phyloP scores from a whole-genome alignment of 805 yeast genomes.

The Candida peoriensis region DNA sequence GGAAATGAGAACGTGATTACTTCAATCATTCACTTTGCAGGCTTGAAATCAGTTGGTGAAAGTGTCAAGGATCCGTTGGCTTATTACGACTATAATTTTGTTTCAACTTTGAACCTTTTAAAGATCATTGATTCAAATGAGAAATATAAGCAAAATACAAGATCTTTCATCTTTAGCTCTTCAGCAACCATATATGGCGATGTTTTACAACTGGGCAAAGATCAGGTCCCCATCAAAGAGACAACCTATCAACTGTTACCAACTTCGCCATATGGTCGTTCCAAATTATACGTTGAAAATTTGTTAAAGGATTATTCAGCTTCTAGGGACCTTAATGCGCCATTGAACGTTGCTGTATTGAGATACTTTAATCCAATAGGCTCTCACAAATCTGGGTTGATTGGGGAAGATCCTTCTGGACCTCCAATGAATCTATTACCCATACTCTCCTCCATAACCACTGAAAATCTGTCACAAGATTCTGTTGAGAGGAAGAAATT shows the following conservation, averaged over 20 bases:
- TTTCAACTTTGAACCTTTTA: constrained; percentile 57
- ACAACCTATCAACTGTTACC: constrained; percentile 64
- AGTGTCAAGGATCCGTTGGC: constrained; percentile 60
- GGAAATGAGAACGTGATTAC: constrained; percentile 31
- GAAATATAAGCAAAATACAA: constrained; percentile 25
- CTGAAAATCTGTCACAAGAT: constrained; percentile 13
- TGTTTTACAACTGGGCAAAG: constrained; percentile 63
- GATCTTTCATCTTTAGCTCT: constrained; percentile 63
- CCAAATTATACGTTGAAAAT: constrained; percentile 63
- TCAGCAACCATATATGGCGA: constrained; percentile 85
- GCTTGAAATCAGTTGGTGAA: constrained; percentile 80
- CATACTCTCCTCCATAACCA: constrained; percentile 71
- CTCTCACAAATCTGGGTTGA: constrained; percentile 74
- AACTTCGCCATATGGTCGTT: constrained; percentile 72
- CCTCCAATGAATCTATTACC: constrained; percentile 75
- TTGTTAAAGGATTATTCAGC: constrained; percentile 28
- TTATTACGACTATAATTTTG: constrained; percentile 65
- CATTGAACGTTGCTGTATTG: constrained; percentile 57
- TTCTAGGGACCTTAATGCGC: constrained; percentile 48
- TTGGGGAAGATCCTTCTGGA: constrained; percentile 80
- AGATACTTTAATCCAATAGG: constrained; percentile 84
- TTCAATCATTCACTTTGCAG: constrained; percentile 71
- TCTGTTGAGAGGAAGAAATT: constrained; percentile 47
- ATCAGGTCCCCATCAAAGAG: constrained; percentile 80
- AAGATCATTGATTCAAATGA: constrained; percentile 41